Base-by-base conservation (phyloP, 306 rosid genomes). In the Quercus cerris region DNA sequence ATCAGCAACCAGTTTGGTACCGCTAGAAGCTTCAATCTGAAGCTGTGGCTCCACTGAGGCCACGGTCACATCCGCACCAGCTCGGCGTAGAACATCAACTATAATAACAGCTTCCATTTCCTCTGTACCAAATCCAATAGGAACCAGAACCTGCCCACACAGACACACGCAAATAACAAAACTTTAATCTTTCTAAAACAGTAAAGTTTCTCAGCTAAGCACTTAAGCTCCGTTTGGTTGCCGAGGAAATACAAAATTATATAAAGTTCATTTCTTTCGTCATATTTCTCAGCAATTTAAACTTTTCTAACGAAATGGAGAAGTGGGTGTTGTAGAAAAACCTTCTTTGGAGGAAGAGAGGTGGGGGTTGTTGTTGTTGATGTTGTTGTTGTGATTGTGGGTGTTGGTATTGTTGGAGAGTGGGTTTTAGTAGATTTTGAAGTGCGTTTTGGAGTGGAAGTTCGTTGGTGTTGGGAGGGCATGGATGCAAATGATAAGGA, bases 61-160 rank as follows among this genome's bases (percentile, higher is more conserved):
- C 71, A 95, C 92, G 27, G 96, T 95, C 63, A 95, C 99, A 28
- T 88, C 78, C 5, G 99, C 99, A 4, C 99, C 99, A 4, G 99
- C 97, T 71, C 90, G 97, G 46, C 99, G 99, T 58, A 95, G 92
- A 57, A 91, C 97, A 78, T 87, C 93, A 52, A 91, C 84, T 27
- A 95, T 74, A 78, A 95, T 86, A 74, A 93, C 97, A 49, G 97
- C 98, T 85, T 95, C 99, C 97, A 95, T 95, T 84, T 95, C 99
- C 75, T 95, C 98, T 3, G 99, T 91, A 38, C 99, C 99, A 82
- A 75, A 86, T 28, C 97, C 99, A 51, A 95, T 87, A 49, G 99
- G 98, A 55, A 95, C 92, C 67, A 95, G 85, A 69, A 93, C 99
- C 92, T 90, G 81, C 70, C 23, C 74, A 49, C 35, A 63, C 10